These are phyloP conservation scores for Alternaria rosae DNA, from an alignment of 2,329 filamentous ascomycete genomes.

Conservation along the genomic window DNA sequence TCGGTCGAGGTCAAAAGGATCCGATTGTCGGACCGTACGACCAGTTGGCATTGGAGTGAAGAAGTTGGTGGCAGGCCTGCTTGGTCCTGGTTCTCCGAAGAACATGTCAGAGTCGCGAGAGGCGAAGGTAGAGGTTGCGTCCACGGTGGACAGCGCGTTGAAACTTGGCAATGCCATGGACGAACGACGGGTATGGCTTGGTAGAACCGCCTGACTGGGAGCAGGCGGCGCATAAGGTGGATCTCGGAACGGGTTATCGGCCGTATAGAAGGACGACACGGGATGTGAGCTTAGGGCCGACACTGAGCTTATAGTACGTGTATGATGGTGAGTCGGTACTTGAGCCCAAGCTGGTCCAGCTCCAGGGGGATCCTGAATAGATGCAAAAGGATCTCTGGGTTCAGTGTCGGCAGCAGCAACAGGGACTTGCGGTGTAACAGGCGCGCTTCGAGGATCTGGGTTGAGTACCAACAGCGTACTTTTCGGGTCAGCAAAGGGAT, in stretches of 20 bases:
- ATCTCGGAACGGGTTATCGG: constrained; percentile 37
- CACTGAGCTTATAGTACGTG: constrained; percentile 38
- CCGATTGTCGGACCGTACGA: constrained; percentile 47
- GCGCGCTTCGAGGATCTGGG: constrained; percentile 31
- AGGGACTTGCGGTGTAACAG: constrained; percentile 36
- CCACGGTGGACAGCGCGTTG: constrained; percentile 20
- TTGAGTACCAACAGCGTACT: constrained; percentile 35
- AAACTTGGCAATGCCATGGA: constrained; percentile 31
- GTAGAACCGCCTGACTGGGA: constrained; percentile 32
- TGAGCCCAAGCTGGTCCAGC: constrained; percentile 36
- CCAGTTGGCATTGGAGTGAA: constrained; percentile 28
- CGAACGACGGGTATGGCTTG: constrained; percentile 29
- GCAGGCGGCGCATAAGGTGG: constrained; percentile 31
- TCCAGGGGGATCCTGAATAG: constrained; percentile 36
- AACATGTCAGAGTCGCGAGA: constrained; percentile 38
- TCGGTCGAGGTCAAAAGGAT: constrained; percentile 52
- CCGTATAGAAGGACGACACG: constrained; percentile 36
- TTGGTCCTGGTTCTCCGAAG: constrained; percentile 48
- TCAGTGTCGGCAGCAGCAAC: constrained; percentile 27
- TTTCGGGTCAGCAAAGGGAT: constrained; percentile 41
- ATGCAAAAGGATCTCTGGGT: constrained; percentile 41
- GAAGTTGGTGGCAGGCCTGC: constrained; percentile 39
- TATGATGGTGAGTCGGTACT: constrained; percentile 29
- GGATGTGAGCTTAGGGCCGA: constrained; percentile 43
- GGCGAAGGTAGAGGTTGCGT: constrained; percentile 30